Evolutionary conservation across 2,329 filamentous ascomycete genomes (phyloP).

Genomic region (Arthroderma sp.): DNA sequence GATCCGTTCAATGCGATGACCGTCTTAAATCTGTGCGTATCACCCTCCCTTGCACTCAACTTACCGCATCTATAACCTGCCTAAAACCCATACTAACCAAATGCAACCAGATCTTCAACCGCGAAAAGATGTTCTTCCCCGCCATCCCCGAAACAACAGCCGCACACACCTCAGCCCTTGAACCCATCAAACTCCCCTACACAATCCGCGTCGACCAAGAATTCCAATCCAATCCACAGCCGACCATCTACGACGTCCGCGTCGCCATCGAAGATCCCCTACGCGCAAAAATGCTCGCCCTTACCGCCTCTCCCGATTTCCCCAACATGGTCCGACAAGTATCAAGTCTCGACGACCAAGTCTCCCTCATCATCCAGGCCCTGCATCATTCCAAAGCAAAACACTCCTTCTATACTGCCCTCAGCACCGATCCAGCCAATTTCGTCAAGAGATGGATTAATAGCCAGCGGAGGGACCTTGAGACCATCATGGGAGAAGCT

Average conservation of each 20-base stretch:
- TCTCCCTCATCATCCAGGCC: constrained; percentile 70
- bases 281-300: constrained; percentile 49
- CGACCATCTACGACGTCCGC: constrained; percentile 81
- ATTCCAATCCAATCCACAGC: constrained; percentile 56
- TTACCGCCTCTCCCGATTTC: constrained; percentile 58
- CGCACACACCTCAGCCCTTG: constrained; percentile 62
- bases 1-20: constrained; percentile 82
- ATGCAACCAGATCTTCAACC: constrained; percentile 50
- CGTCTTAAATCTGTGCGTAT: constrained; percentile 56
- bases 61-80: neutral
- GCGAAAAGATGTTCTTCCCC: constrained; percentile 72
- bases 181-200: constrained; percentile 73
- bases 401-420: constrained; percentile 68
- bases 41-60: neutral
- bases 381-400: constrained; percentile 77
- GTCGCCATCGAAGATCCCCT: constrained; percentile 76
- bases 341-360: constrained; percentile 64
- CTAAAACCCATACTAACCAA: neutral
- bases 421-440: constrained; percentile 67
- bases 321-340: constrained; percentile 64
- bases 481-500: constrained; percentile 74
- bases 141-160: constrained; percentile 68
- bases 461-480: constrained; percentile 80
- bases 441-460: constrained; percentile 83
- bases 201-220: constrained; percentile 85